Base-by-base conservation (phyloP, 805 yeast species). In the Yarrowia porcina region DNA sequence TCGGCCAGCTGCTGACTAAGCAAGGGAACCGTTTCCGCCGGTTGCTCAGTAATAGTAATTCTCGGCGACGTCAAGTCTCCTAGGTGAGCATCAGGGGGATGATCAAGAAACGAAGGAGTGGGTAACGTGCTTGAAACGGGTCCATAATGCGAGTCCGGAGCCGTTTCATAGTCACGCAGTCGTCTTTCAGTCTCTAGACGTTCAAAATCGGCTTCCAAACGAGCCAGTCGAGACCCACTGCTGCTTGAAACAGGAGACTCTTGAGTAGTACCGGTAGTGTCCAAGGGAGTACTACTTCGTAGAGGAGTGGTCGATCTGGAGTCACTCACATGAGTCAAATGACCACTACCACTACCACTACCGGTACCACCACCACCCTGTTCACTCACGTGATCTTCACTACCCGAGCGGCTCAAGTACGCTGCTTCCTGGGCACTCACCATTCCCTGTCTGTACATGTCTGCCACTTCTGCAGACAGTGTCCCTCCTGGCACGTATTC, bases 381-480 rank as follows among this genome's bases (percentile, higher is more conserved):
- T 3, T 41, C 45, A 20, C 32, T 41, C 11, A 10, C 45, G 12
- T 32, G 28, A 10, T 33, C 39, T 20, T 49, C 56, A 20, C 56
- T 49, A 30, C 56, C 56, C 10, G 28, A 21, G 2, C 56, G 27
- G 39, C 56, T 49, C 20, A 49, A n/a, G 6, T 32, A 49, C 15
- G 56, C 56, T 4, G 56, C 56, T 10, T 49, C 56, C 28, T 49
- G 56, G 4, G 56, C 56, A 10, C 39, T 32, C 6, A 49, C 56
- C 39, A 49, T 49, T 15, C 56, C 56, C 28, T 49, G 56, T 11
- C 38, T 15, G 20, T 49, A 49, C 28, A 49, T 20, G n/a, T 33
- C 56, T 2, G 56, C 39, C 28, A 49, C 39, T 9, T 49, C 39
- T 9, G 56, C 38, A 2, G 56, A 49, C 7, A 49, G 21, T 1